Base-by-base conservation (phyloP, 2,329 filamentous ascomycete genomes). In the Capronia epimyces region DNA sequence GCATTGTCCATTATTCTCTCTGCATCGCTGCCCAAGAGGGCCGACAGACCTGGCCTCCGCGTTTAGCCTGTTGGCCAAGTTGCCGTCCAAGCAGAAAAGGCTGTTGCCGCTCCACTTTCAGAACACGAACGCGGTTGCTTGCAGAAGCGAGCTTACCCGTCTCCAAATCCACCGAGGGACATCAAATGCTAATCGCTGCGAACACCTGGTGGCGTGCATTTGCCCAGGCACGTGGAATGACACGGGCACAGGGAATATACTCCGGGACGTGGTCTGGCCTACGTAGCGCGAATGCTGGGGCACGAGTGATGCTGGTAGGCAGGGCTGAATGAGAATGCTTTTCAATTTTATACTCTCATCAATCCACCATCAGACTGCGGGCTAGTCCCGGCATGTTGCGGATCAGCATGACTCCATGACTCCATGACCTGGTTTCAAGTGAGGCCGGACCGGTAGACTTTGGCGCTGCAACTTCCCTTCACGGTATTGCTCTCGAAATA, bases 11-110 rank as follows among this genome's bases (percentile, higher is more conserved):
- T 18, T 32, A 18, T 13, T n/a, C n/a, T 18, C 27, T 32, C 41
- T 55, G 52, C 52, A 41, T 31, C 43, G 52, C 43, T 55, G 49
- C 52, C 52, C 52, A 50, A 55, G 43, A 40, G 37, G 24, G 41
- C 18, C 45, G 21, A 43, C 18, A 32, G 41, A 15, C 39, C 39
- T 25, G 24, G 20, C 21, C 15, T 25, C 39, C 39, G 39, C 24
- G 13, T 25, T 25, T 42, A 16, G 22, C 20, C 21, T 22, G 22
- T 24, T 25, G 39, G 22, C 39, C 39, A 42, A 42, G 8, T 25
- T 42, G 13, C 39, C 16, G 21, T 25, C 20, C 39, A 24, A 25
- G 29, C 20, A 36, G 18, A 29, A 27, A 27, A 29, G 22, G 16
- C 12, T 25, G 37, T 39, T 2, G 8, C 36, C 40, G 25, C 43